phyloP scores from a whole-genome alignment of 176 grass and related monocot species.

The Triticum dicoccoides region DNA sequence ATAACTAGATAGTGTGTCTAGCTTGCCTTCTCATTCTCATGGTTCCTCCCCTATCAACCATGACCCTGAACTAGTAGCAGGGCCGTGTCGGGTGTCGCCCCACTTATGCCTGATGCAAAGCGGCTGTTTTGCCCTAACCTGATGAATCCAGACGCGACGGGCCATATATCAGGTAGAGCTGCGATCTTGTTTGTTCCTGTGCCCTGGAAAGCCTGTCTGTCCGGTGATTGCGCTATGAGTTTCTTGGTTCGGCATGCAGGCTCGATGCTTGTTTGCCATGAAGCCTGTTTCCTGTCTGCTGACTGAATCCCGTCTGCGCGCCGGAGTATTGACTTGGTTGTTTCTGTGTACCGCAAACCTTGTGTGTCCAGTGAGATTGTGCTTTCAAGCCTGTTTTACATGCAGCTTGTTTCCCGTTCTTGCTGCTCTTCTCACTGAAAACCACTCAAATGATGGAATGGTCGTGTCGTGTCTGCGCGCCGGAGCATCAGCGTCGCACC shows the following conservation, averaged over 20 bases:
- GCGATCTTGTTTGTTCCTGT: neutral
- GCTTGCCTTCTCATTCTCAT: neutral
- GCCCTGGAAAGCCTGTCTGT: neutral
- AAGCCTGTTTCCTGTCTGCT: neutral
- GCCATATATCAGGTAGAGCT: neutral
- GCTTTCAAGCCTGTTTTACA: no score
- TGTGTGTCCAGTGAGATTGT: no score
- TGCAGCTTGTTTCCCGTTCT: neutral
- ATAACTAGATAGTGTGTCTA: conserved; percentile 2
- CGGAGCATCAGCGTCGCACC: neutral
- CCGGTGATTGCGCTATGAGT: neutral
- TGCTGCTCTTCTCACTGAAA: no score
- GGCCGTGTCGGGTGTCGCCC: neutral
- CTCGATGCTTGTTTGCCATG: neutral
- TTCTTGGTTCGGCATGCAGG: neutral
- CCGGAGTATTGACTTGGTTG: no score
- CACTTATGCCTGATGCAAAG: neutral
- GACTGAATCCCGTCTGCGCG: no score
- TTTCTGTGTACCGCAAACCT: no score
- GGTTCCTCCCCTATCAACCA: neutral
- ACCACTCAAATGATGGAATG: neutral
- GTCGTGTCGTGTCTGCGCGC: neutral
- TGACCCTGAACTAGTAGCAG: neutral
- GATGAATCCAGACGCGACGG: neutral
- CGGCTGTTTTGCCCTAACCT: neutral